These are phyloP conservation scores for Fistulina hepatica DNA, from an alignment of 1,284 basidiomycete genomes.

Conservation along the genomic window DNA sequence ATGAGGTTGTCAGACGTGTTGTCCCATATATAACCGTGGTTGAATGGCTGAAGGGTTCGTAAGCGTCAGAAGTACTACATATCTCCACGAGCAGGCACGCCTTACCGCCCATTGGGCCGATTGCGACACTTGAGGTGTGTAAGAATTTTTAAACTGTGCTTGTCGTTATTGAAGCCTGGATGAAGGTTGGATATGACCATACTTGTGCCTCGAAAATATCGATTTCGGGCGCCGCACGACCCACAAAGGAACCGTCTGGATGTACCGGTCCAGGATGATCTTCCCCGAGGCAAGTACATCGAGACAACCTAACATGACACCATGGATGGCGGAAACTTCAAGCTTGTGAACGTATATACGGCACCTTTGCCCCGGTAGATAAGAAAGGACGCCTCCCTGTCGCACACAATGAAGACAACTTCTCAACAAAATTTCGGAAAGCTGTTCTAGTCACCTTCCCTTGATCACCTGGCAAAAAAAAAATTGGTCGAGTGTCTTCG, in stretches of 20 bases:
- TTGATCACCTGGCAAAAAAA: no score
- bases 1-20: conserved; percentile 34
- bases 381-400: no score
- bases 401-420: no score
- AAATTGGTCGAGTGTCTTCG: no score
- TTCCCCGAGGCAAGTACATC: conserved; percentile 71
- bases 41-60: conserved; percentile 30
- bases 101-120: conserved; percentile 53
- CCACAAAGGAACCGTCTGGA: conserved; percentile 49
- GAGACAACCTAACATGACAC: conserved; percentile 37
- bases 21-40: conserved; percentile 33
- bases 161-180: not conserved
- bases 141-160: conserved; percentile 13
- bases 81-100: no score
- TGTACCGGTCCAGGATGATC: conserved; percentile 74
- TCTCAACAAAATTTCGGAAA: no score
- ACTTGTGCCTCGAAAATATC: conserved; percentile 64
- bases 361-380: conserved; percentile 72
- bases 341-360: conserved; percentile 51
- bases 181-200: conserved; percentile 8
- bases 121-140: conserved; percentile 40
- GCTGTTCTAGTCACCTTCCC: no score
- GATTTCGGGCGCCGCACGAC: conserved; percentile 79
- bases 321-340: conserved; percentile 33
- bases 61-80: conserved; percentile 1